Evolutionary conservation across 2,329 filamentous ascomycete species (phyloP).

Genomic region (Colletotrichum aenigma): DNA sequence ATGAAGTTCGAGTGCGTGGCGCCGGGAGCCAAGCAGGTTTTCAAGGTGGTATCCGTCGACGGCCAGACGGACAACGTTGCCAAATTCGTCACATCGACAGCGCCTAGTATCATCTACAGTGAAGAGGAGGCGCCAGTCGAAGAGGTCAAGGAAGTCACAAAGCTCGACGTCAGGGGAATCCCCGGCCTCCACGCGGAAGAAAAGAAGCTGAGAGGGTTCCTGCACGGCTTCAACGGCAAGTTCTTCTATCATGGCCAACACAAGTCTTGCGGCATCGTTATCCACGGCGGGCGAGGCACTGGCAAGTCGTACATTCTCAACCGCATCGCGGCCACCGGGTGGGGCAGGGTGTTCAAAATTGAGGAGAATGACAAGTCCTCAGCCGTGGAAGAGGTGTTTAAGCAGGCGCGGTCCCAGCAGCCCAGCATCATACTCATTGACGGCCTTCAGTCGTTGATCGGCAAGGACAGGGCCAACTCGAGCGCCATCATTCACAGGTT

Average conservation of each 20-base stretch:
- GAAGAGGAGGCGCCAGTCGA: background rate
- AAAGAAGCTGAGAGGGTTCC: conserved; percentile 67
- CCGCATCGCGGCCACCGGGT: conserved; percentile 69
- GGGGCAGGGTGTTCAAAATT: conserved; percentile 72
- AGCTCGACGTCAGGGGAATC: conserved; percentile 58
- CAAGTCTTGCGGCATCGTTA: conserved; percentile 64
- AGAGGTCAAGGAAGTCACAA: conserved; percentile 20
- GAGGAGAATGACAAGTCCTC: conserved; percentile 59
- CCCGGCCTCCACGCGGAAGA: conserved; percentile 72
- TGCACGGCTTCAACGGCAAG: conserved; percentile 57
- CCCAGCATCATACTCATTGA: conserved; percentile 84
- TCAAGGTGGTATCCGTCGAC: conserved; percentile 63
- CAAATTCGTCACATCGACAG: conserved; percentile 43
- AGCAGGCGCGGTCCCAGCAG: conserved; percentile 68
- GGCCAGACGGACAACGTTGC: conserved; percentile 47
- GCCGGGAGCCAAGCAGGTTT: conserved; percentile 62
- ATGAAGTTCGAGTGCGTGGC: conserved; percentile 70
- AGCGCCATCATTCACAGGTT: conserved; percentile 55
- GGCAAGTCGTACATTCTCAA: conserved; percentile 81
- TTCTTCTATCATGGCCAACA: conserved; percentile 33
- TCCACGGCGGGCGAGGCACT: conserved; percentile 83
- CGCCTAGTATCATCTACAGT: background rate
- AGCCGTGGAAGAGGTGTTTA: conserved; percentile 70
- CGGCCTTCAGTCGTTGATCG: conserved; percentile 72
- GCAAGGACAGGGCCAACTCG: conserved; percentile 59